Conservation (phyloP, 345 rosid species). For the Eucalyptus shirleyi region DNA sequence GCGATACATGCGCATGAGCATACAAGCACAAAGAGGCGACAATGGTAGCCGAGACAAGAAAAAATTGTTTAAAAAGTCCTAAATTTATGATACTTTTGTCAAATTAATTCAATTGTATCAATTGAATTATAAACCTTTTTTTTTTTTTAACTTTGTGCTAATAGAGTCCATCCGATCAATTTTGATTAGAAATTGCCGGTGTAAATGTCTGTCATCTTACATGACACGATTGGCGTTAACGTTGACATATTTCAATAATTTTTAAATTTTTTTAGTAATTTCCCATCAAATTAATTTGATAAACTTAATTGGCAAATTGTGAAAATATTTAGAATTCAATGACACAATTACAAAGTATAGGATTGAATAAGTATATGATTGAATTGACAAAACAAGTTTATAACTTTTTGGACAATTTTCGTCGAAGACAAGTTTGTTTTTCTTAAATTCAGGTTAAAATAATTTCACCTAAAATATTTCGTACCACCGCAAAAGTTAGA, state of each 20-base stretch:
- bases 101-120: no score
- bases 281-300: no score
- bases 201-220: accelerated
- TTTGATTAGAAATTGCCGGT: accelerated
- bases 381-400: no score
- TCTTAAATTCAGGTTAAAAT: not conserved
- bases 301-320: accelerated
- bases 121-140: accelerated
- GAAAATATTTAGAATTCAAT: no score
- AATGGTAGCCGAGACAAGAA: accelerated
- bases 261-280: no score
- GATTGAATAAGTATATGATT: no score
- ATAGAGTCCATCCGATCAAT: accelerated
- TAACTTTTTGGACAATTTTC: not conserved
- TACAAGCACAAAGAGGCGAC: not conserved
- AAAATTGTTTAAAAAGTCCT: no score
- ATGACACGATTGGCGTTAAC: accelerated
- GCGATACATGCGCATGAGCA: not conserved
- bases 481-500: not conserved
- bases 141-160: not conserved
- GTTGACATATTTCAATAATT: no score
- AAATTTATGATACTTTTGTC: not conserved
- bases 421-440: accelerated
- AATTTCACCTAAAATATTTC: not conserved
- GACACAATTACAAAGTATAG: no score